Evolutionary conservation across 495 filamentous ascomycete species (phyloP).

Genomic region (Tuber indicum): DNA sequence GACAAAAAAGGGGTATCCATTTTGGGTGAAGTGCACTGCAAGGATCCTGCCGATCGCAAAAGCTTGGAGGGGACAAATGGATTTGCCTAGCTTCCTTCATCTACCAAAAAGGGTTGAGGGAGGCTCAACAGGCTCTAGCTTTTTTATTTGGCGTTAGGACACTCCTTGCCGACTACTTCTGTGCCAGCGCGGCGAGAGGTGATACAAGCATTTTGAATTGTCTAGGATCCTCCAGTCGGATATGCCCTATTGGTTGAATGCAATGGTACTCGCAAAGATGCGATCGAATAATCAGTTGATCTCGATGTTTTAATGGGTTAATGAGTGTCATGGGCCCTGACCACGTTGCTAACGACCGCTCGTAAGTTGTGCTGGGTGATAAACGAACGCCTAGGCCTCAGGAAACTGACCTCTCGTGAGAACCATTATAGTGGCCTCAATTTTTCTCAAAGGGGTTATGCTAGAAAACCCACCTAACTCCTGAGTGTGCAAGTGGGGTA

Average conservation of each 20-base stretch:
- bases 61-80: neutral
- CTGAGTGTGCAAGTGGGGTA: neutral
- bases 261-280: neutral
- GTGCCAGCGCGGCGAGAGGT: neutral
- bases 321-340: neutral
- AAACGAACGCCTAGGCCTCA: neutral
- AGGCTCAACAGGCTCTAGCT: neutral
- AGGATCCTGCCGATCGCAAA: slow-evolving; percentile 3
- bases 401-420: neutral
- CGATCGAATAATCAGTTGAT: neutral
- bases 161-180: neutral
- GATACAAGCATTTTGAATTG: neutral
- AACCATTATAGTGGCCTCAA: neutral
- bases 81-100: neutral
- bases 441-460: neutral
- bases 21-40: neutral
- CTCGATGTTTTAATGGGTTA: neutral
- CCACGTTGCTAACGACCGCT: neutral
- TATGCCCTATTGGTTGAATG: neutral
- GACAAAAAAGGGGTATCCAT: slow-evolving; percentile 1
- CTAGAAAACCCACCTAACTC: neutral
- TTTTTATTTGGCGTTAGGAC: neutral
- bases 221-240: neutral
- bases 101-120: neutral
- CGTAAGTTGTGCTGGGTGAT: neutral